Evolutionary conservation across 2,329 filamentous ascomycete genomes (phyloP).

Genomic region (Dendryphion nanum): DNA sequence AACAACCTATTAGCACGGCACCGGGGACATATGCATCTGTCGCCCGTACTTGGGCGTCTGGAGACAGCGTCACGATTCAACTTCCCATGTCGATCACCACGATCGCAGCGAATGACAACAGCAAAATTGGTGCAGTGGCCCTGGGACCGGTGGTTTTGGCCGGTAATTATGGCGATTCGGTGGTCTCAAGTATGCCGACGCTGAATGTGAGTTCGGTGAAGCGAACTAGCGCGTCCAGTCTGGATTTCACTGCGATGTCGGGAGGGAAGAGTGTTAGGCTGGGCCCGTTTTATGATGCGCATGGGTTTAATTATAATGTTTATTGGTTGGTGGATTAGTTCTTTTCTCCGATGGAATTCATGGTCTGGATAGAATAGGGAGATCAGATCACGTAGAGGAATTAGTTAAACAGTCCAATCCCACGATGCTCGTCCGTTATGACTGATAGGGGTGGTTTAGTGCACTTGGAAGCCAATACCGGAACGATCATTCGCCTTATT

Average conservation of each 20-base stretch:
- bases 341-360: too few relatives aligned
- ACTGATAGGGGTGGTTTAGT: too few relatives aligned
- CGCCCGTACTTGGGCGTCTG: slow-evolving; percentile 43
- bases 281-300: slow-evolving; percentile 24
- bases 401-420: too few relatives aligned
- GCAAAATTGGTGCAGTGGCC: slow-evolving; percentile 44
- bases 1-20: background rate
- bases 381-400: too few relatives aligned
- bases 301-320: slow-evolving; percentile 24
- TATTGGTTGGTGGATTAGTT: slow-evolving; percentile 17
- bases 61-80: slow-evolving; percentile 45
- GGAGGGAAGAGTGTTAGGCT: slow-evolving; percentile 15
- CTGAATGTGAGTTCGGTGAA: slow-evolving; percentile 15
- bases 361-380: too few relatives aligned
- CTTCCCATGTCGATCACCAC: slow-evolving; percentile 48
- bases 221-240: slow-evolving; percentile 6
- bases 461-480: too few relatives aligned
- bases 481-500: too few relatives aligned
- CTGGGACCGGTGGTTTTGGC: slow-evolving; percentile 49
- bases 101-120: slow-evolving; percentile 50
- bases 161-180: slow-evolving; percentile 44
- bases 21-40: slow-evolving; percentile 27
- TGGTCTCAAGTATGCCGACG: slow-evolving; percentile 11
- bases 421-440: too few relatives aligned
- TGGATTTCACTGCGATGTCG: slow-evolving; percentile 18